Evolutionary conservation across 2,329 filamentous ascomycete species (phyloP).

Genomic region (Aureobasidium sp.): DNA sequence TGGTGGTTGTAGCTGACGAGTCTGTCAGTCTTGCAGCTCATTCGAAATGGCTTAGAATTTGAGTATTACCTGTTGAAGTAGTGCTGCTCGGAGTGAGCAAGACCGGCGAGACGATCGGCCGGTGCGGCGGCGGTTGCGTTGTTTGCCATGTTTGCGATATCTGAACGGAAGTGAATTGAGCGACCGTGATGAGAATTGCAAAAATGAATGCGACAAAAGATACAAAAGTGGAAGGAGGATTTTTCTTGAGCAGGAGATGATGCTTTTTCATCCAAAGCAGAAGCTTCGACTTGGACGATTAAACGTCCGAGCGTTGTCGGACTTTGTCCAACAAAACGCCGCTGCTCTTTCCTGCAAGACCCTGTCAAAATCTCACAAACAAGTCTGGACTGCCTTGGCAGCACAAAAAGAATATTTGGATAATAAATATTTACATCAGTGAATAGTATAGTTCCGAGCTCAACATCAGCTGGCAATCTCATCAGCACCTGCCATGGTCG

Average conservation of each 20-base stretch:
- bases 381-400: neutral
- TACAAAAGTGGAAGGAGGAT: neutral
- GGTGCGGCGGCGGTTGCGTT: constrained; percentile 13
- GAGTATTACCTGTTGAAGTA: constrained; percentile 86
- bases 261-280: constrained; percentile 1
- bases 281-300: neutral
- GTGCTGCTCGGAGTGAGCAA: constrained; percentile 95
- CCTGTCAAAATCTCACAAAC: neutral
- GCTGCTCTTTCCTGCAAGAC: neutral
- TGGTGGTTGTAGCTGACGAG: constrained; percentile 34
- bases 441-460: neutral
- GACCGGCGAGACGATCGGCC: constrained; percentile 48
- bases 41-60: neutral
- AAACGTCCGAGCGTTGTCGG: constrained; percentile 1
- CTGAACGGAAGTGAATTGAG: neutral
- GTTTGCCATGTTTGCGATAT: constrained; percentile 23
- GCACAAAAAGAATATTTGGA: neutral
- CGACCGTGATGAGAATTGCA: neutral
- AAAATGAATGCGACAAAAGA: neutral
- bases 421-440: neutral
- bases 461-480: neutral
- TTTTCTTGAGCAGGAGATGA: neutral
- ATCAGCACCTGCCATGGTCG: constrained; percentile 9
- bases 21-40: constrained; percentile 18
- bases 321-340: neutral